Evolutionary conservation across 768 basidiomycete genomes (phyloP).

Genomic region (Boletus subparvulus): DNA sequence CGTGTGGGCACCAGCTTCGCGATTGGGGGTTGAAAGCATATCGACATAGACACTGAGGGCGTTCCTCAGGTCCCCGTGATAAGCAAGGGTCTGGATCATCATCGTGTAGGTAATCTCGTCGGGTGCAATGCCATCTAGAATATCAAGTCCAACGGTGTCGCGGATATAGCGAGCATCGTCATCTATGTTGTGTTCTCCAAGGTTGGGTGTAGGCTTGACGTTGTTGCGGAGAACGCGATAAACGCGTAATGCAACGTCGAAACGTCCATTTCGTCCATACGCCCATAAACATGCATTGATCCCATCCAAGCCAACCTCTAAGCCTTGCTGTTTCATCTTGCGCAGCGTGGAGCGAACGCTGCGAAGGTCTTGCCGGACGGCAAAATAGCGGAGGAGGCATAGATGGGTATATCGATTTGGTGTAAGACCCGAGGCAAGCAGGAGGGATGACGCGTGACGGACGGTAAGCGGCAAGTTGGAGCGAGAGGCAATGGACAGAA

Average conservation of each 20-base stretch:
- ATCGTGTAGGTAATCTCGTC: slow-evolving; percentile 65
- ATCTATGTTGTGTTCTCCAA: slow-evolving; percentile 37
- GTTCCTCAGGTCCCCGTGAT: slow-evolving; percentile 61
- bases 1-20: slow-evolving; percentile 35
- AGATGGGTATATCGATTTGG: slow-evolving; percentile 67
- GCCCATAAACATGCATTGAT: slow-evolving; percentile 73
- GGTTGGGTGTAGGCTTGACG: slow-evolving; percentile 36
- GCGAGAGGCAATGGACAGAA: slow-evolving; percentile 62
- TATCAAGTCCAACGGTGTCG: slow-evolving; percentile 44
- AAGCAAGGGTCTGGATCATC: slow-evolving; percentile 69
- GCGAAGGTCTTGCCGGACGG: slow-evolving; percentile 43
- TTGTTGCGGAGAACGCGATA: slow-evolving; percentile 66
- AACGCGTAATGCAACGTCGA: slow-evolving; percentile 58
- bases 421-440: slow-evolving; percentile 51
- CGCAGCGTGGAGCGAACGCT: slow-evolving; percentile 56
- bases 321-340: slow-evolving; percentile 49
- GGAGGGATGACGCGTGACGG: slow-evolving; percentile 51
- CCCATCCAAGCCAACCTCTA: slow-evolving; percentile 61
- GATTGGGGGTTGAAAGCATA: slow-evolving; percentile 53
- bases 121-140: slow-evolving; percentile 48
- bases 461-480: slow-evolving; percentile 45
- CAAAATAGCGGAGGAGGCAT: slow-evolving; percentile 56
- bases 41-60: slow-evolving; percentile 63
- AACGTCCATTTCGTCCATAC: slow-evolving; percentile 50
- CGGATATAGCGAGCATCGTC: slow-evolving; percentile 39